Base-by-base conservation (phyloP, 2,329 filamentous ascomycete genomes). In the Coniochaeta sp. region DNA sequence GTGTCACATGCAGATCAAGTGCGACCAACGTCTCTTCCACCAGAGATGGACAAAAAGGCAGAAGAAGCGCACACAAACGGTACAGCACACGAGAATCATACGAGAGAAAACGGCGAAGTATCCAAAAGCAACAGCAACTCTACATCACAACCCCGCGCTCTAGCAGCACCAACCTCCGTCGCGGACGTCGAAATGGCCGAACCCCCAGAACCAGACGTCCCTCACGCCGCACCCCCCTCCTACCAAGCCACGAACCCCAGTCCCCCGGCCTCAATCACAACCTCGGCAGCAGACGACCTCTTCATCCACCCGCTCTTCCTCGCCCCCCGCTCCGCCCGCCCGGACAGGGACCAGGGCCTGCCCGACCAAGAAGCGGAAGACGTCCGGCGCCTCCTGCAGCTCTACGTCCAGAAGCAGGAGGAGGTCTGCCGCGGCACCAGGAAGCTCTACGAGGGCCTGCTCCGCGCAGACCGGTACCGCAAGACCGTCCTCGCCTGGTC, bases 321-420 rank as follows among this genome's bases (percentile, higher is more conserved):
- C 50, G 83, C 88, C 38, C 88, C 90, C 0, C 70, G 76, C 28
- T 77, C 82, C 34, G 82, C 84, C 26, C 79, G 82, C 59, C 82
- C 87, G 1, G 88, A 93, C 70, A 81, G 87, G 60, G 86, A 92
- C 69, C 76, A 90, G 43, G 88, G 88, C 1, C 81, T 96, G 2
- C 89, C 90, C 0, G 79, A 86, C 19, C 74, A 79, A 28, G 90
- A 95, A 74, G 91, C 91, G 1, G 89, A 93, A 64, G 89, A 95
- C 62, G 86, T 90, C 50, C 85, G 90, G 61, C 83, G 88, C 61
- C 74, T 92, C 19, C 79, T 95, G 57, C 82, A 91, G 64, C 76
- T 90, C 12, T 93, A 91, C 70, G 86, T 93, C 28, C 90, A 93
- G 68, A 93, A 93, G 72, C 90, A 95, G 69, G 90, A 95, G 68